Evolutionary conservation across 2,329 filamentous ascomycete species (phyloP), one percentile per base, ranked within the genome.

Genomic region (Venturiaceae sp.): DNA sequence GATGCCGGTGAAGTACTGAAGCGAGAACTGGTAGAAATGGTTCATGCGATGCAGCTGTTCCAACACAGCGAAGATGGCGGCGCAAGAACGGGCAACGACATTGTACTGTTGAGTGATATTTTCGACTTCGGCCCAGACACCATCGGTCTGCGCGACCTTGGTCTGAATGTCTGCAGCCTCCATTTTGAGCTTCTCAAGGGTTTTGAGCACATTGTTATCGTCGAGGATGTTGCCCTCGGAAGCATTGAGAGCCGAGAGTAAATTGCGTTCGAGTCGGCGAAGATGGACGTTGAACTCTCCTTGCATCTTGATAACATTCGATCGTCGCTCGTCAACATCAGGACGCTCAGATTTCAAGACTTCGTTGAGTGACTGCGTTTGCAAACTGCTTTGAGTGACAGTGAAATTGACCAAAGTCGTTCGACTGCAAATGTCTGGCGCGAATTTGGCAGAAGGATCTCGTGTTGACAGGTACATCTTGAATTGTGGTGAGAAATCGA

Each of bases 401-500:
- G 95, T 97, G 66, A 99, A 99, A 75, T 99, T 99, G 81, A 99
- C 94, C 74, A 99, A 96, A 0, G 95, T 99, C 6, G 94, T 97
- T 67, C 95, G 84, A 79, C 91, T 96, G 83, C 95, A 99, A 63
- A 99, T 90, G 69, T 99, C 94, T 0, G 94, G 95, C 7, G 94
- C 85, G 71, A 99, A 99, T 7, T 87, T 90, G 28, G 94, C 92
- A 44, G 95, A 99, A 1, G 95, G 95, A 75, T 99, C 94, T 67
- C 92, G 83, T 1, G 95, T 99, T 0, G 92, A 96, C 39, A 99
- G 78, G 71, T 95, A 99, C 33, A 99, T 81, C 75, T 87, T 94
- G 81, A 99, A 99, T 0, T 92, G 85, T 1, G 94, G 92, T 55
- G 94, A 99, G 75, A 99, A 99, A 73, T 99, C 94, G 64, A 99